Base-by-base conservation (phyloP, 139 green algal genomes). In the Auxenochlorella protothecoides region DNA sequence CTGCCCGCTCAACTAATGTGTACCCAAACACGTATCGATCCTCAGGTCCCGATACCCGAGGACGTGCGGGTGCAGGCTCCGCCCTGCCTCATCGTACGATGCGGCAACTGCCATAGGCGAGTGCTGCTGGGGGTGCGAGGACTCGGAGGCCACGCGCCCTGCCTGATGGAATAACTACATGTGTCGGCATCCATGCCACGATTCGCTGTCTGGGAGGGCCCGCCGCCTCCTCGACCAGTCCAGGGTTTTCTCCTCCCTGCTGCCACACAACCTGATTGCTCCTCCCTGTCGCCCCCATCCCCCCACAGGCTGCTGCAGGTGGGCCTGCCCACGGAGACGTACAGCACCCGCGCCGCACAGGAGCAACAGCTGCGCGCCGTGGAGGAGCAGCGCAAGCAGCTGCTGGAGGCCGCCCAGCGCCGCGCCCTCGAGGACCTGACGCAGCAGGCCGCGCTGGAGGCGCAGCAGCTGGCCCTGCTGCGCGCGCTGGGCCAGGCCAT, bases 41-140 rank as follows among this genome's bases (percentile, higher is more conserved):
- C 15, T 4, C 68, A 72, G 68, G 57, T 72, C 12, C 13, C 68
- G 6, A 16, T 72, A 14, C 68, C 68, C 27, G 68, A 72, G 5
- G 68, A 59, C 5, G 56, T 72, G 68, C 68, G 68, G 27, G 9
- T 9, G 12, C 4, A 8, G 12, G 56, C 44, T 10, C 68, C 68
- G 4, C 27, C 68, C 0, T n/a, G 11, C 5, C 16, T 72, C 11
- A 56, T 57, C 5, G 52, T 72, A 13, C 15, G 44, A 7, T 72
- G 68, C 57, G 59, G 51, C 57, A 63, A 16, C 57, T 72, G 68
- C 27, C 27, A 44, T 44, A 44, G 27, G 27, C 27, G 27, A 44
- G 27, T 44, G 27, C 27, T 44, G 27, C 27, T 44, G 27, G 27
- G 27, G 27, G 27, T 44, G 27, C 27, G 27, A 44, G 27, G 27